Evolutionary conservation across 2,329 filamentous ascomycete genomes (phyloP), one percentile per base, ranked within the genome.

Genomic region (Blastomyces emzantsi): DNA sequence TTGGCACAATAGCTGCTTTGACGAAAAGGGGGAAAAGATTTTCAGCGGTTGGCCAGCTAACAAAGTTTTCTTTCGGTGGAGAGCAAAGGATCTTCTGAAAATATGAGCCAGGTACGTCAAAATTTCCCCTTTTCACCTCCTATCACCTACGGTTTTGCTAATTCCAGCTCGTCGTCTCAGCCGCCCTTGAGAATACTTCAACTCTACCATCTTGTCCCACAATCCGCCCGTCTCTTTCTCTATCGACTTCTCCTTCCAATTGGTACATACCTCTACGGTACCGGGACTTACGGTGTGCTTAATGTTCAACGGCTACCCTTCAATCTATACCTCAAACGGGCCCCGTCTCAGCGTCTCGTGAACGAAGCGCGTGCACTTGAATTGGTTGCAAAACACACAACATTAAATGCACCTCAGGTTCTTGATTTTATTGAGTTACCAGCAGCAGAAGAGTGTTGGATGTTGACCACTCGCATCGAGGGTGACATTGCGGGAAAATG

Each of bases 221-320:
- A 63, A 61, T 63, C 51, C 47, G 13, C 28, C 57, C 62, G 62
- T 63, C 62, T 63, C 43, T 33, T 55, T 43, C 33, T 63, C 39
- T 61, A 63, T 55, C 57, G 62, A 33, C 56, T 63, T 56, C 62
- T 63, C 45, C 62, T 61, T 36, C 57, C 57, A 60, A 61, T 61
- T 33, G 62, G 62, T 52, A 49, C 33, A 51, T 43, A 63, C 58
- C 45, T 63, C 45, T 63, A 63, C 41, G 62, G 57, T 25, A 61
- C 28, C 7, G 62, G 62, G 56, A 63, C 62, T 30, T 63, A 63
- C 49, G 25, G 43, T 61, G 62, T 60, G 22, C 30, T n/a, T 17
- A 39, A 61, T 63, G 62, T 63, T 36, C 62, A 63, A 61, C 57
- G 62, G 45, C 51, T 61, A 63, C 62, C 62, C 56, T 63, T 63